These are phyloP conservation scores for Xanthoceras sorbifolium DNA, from an alignment of 345 rosid genomes.

Conservation along the genomic window DNA sequence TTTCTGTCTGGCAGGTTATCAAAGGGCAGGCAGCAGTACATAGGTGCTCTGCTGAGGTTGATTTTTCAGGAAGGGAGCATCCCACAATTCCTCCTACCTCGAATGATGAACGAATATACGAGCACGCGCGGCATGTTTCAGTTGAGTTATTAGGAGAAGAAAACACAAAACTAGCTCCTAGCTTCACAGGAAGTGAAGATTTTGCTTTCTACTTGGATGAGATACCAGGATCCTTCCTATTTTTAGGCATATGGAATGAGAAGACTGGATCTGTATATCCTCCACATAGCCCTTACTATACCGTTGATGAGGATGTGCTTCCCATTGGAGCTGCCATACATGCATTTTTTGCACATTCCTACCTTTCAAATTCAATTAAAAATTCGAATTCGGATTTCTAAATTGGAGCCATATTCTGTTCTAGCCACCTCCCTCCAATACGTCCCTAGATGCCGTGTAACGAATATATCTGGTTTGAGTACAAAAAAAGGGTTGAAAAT, in stretches of 20 bases:
- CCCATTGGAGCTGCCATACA: slow-evolving; percentile 57
- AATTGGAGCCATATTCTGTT: neutral
- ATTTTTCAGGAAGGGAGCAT: slow-evolving; percentile 44
- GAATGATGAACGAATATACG: slow-evolving; percentile 41
- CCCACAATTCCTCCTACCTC: slow-evolving; percentile 54
- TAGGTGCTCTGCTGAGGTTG: slow-evolving; percentile 51
- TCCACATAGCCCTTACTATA: slow-evolving; percentile 56
- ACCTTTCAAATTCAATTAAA: slow-evolving; percentile 29
- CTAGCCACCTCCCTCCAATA: neutral
- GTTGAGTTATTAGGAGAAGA: slow-evolving; percentile 48
- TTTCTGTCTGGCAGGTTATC: slow-evolving; percentile 40
- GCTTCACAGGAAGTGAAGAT: slow-evolving; percentile 64
- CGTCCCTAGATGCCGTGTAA: neutral
- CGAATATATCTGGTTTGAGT: neutral
- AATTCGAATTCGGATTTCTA: neutral
- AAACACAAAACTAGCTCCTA: slow-evolving; percentile 39
- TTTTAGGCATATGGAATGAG: slow-evolving; percentile 49
- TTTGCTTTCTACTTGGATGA: slow-evolving; percentile 53
- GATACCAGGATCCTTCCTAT: slow-evolving; percentile 49
- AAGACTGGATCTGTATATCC: slow-evolving; percentile 35
- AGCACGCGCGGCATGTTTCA: slow-evolving; percentile 31
- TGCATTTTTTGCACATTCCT: slow-evolving; percentile 51
- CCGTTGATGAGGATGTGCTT: slow-evolving; percentile 57
- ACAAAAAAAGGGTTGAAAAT: too few species aligned
- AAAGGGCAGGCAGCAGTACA: slow-evolving; percentile 56